phyloP scores from a whole-genome alignment of 2,329 filamentous ascomycete genomes.

The Monosporascus sp. region DNA sequence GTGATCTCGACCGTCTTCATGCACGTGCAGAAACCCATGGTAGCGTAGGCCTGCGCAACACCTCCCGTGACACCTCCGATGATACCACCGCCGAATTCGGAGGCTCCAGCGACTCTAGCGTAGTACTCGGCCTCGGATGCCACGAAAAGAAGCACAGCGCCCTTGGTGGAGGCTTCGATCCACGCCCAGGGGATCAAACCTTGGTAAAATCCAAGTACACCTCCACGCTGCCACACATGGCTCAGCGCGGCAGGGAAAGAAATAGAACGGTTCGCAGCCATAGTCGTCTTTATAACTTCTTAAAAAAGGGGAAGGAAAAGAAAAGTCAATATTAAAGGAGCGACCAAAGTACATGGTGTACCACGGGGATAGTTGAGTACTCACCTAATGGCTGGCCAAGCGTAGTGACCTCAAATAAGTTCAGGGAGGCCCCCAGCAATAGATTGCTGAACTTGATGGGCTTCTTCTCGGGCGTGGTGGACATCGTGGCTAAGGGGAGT shows the following conservation, averaged over 20 bases:
- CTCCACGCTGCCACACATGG: constrained; percentile 91
- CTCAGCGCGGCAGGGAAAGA: constrained; percentile 74
- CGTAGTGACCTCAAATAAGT: constrained; percentile 82
- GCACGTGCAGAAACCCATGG: constrained; percentile 99
- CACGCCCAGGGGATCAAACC: constrained; percentile 99
- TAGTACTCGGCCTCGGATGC: constrained; percentile 97
- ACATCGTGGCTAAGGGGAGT: constrained; percentile 44
- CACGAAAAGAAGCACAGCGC: constrained; percentile 97
- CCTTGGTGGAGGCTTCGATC: constrained; percentile 99
- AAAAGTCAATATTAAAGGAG: no score
- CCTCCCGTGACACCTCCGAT: constrained; percentile 86
- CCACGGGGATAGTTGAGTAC: no score
- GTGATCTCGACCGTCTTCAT: constrained; percentile 99
- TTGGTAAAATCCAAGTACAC: constrained; percentile 95
- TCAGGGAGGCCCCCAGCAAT: constrained; percentile 87
- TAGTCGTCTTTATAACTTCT: no score
- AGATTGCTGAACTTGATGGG: constrained; percentile 99
- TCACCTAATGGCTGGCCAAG: constrained; percentile 5
- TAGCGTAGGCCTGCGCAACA: constrained; percentile 96
- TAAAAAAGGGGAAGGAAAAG: no score
- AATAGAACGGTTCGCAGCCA: constrained; percentile 93
- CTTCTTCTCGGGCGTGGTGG: constrained; percentile 85
- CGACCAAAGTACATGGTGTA: no score
- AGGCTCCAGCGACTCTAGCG: constrained; percentile 75
- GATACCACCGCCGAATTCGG: constrained; percentile 85